phyloP scores from a whole-genome alignment of 2,329 filamentous ascomycete genomes.

The Cordyceps cateniannulata region DNA sequence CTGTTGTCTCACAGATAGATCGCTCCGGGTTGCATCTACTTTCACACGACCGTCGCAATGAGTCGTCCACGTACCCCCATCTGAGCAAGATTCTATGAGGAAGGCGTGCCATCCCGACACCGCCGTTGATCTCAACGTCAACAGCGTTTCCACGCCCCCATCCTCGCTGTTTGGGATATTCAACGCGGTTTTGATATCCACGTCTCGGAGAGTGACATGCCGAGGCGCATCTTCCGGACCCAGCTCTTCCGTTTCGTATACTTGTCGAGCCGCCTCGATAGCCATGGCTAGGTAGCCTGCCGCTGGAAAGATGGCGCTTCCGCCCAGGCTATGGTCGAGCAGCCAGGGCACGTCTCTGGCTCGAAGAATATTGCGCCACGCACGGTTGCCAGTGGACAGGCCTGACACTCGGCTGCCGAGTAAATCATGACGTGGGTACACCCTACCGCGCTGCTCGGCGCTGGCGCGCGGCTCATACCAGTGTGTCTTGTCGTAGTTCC shows the following conservation, averaged over 20 bases:
- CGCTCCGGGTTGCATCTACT: no score
- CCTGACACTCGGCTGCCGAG: slow-evolving; percentile 19
- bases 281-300: slow-evolving; percentile 28
- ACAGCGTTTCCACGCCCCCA: no score
- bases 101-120: no score
- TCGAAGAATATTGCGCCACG: slow-evolving; percentile 27
- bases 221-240: no score
- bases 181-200: slow-evolving; percentile 20
- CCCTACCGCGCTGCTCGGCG: slow-evolving; percentile 18
- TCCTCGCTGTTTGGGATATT: no score
- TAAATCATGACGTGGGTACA: slow-evolving; percentile 21
- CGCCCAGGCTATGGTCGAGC: slow-evolving; percentile 24
- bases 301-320: slow-evolving; percentile 24
- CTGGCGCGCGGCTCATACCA: slow-evolving; percentile 21
- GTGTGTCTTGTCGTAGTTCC: no score
- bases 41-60: no score
- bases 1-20: no score
- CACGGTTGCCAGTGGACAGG: slow-evolving; percentile 19
- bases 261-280: slow-evolving; percentile 25
- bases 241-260: no score
- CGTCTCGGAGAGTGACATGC: slow-evolving; percentile 17
- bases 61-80: no score
- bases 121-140: no score
- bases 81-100: no score
- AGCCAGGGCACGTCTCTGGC: slow-evolving; percentile 29